Conservation (phyloP, 257 asterid species). For the Solanum bulbocastanum region DNA sequence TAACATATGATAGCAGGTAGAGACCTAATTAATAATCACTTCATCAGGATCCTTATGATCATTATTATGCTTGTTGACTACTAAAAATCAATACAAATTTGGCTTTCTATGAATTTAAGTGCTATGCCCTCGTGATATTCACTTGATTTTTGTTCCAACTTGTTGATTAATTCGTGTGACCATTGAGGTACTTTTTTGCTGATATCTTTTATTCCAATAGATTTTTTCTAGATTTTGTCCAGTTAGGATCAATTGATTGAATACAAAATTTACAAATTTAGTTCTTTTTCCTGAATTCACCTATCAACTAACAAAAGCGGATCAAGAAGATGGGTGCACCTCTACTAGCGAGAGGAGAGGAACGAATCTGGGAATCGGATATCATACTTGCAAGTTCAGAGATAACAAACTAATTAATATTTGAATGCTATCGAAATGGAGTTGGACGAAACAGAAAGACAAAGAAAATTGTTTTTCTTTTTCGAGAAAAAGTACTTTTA, state of each 20-base stretch:
- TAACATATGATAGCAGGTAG: background rate
- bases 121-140: background rate
- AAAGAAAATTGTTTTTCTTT: background rate
- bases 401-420: background rate
- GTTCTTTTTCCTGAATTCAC: background rate
- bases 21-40: background rate
- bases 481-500: background rate
- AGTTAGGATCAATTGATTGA: background rate
- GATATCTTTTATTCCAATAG: background rate
- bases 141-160: background rate
- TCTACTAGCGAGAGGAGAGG: background rate
- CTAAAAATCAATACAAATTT: background rate
- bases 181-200: background rate
- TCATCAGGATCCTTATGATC: background rate
- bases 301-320: background rate
- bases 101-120: background rate
- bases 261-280: background rate
- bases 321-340: background rate
- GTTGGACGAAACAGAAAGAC: background rate
- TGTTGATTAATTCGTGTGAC: background rate
- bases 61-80: background rate
- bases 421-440: background rate
- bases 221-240: background rate
- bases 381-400: background rate
- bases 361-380: background rate